Evolutionary conservation across 2,329 filamentous ascomycete species (phyloP), one percentile per base, ranked within the genome.

Genomic region (Sporothrix phasma): DNA sequence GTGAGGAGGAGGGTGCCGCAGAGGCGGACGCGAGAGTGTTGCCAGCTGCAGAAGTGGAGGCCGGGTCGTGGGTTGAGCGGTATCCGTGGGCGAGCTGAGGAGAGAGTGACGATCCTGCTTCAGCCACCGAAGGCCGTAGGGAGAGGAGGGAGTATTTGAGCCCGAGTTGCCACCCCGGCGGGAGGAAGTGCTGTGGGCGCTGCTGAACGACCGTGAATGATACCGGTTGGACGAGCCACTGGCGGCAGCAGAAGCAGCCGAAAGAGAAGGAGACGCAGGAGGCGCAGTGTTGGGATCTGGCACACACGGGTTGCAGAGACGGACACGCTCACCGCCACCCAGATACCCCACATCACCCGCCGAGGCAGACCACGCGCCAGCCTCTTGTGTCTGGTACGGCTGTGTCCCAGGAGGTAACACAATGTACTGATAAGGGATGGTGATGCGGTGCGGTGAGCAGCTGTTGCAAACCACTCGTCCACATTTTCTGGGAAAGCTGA

Each of bases 361-460:
- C 76, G 71, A 53, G 51, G 29, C 51, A 37, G 29, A 47, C 45
- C 10, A 15, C 19, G 8, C 15, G 19, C 10, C 59, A 2, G 29
- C 19, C 15, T 37, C 45, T 17, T 24, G 60, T 26, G 75, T 69
- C 67, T 80, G 71, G 62, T 75, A 71, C 70, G 71, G 68, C 75
- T 69, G 66, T 76, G 74, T 70, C 6, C 77, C 80, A 0, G 89
- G 88, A 3, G 90, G 89, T 56, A 88, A 88, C 29, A 97, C 92
- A 68, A 97, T 96, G 73, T 90, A 97, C 72, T 94, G 90, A 68
- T 92, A 84, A 0, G 93, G 93, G 67, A 97, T 97, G 3, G 90
- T 96, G 72, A 97, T 97, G 66, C 92, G 85, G 74, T 97, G 93
- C 3, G 93, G 93, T 2, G 93, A 97, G 77, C 93, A 97, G 22